Conservation (phyloP, 2,329 filamentous ascomycete species). For the Helminthosporium solani region DNA sequence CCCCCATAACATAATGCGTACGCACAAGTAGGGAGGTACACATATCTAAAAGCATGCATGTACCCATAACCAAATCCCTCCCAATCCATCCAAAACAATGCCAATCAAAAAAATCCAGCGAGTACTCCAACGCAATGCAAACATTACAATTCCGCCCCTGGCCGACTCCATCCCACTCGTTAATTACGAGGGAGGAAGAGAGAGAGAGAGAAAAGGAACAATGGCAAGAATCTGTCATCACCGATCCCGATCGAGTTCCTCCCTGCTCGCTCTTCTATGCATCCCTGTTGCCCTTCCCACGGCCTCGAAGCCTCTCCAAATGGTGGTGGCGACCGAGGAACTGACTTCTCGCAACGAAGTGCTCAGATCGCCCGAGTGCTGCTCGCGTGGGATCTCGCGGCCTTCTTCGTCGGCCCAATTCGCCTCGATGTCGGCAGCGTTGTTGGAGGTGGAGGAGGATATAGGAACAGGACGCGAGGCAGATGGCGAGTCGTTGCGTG, state of each 20-base stretch:
- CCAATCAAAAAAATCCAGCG: neutral
- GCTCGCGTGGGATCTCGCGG: slow-evolving; percentile 14
- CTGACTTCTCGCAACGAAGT: slow-evolving; percentile 33
- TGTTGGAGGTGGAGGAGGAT: slow-evolving; percentile 13
- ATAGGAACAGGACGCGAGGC: slow-evolving; percentile 51
- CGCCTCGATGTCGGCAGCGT: slow-evolving; percentile 32
- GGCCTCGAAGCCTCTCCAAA: slow-evolving; percentile 39
- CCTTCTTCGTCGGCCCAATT: slow-evolving; percentile 42
- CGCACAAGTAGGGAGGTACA: too few species aligned
- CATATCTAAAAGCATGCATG: too few species aligned
- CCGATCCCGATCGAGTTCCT: slow-evolving; percentile 38
- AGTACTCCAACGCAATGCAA: slow-evolving; percentile 12
- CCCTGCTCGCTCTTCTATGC: slow-evolving; percentile 29
- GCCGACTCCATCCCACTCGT: neutral
- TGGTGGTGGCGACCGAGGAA: slow-evolving; percentile 36
- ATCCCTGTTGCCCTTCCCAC: slow-evolving; percentile 32
- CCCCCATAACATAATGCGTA: neutral
- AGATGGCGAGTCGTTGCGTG: slow-evolving; percentile 51
- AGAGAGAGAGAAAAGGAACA: too few species aligned
- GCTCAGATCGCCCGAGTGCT: slow-evolving; percentile 16
- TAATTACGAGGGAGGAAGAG: too few species aligned
- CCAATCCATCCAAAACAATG: too few species aligned
- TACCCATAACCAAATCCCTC: too few species aligned
- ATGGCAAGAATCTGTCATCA: slow-evolving; percentile 19
- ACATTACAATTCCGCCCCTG: neutral